Evolutionary conservation across 805 yeast species (phyloP).

Genomic region (Myxozyma lipomycoides): DNA sequence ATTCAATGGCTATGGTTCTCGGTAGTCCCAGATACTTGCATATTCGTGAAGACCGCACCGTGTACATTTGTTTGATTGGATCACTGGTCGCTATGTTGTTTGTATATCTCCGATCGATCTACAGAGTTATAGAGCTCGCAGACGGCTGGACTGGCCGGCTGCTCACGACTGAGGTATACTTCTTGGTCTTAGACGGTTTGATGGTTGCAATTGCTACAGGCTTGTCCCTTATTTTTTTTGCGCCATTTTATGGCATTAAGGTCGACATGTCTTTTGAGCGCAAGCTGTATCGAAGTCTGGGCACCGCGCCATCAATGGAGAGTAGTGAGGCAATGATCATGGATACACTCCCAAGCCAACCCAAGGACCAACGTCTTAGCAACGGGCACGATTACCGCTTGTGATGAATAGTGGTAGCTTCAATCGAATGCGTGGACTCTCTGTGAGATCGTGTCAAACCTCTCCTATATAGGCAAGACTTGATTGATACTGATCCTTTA

Average conservation of each 20-base stretch:
- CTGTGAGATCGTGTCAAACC: too few relatives aligned
- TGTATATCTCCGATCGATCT: conserved; percentile 61
- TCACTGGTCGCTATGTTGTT: conserved; percentile 34
- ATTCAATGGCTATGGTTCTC: background rate
- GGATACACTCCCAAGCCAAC: too few relatives aligned
- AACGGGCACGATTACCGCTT: too few relatives aligned
- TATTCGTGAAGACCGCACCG: conserved; percentile 5
- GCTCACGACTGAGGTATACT: conserved; percentile 52
- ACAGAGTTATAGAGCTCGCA: conserved; percentile 61
- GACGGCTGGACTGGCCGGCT: conserved; percentile 62
- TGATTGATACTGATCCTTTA: too few relatives aligned
- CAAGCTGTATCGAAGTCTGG: too few relatives aligned
- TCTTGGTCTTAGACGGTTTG: conserved; percentile 52
- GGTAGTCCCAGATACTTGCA: conserved; percentile 7
- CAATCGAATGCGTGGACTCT: too few relatives aligned
- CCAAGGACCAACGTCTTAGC: too few relatives aligned
- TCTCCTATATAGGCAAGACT: too few relatives aligned
- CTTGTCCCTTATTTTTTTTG: conserved; percentile 8
- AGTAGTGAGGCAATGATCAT: too few relatives aligned
- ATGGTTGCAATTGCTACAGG: conserved; percentile 47
- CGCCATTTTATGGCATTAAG: conserved; percentile 9
- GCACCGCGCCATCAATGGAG: too few relatives aligned
- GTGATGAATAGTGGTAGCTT: too few relatives aligned
- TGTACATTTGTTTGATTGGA: conserved; percentile 1
- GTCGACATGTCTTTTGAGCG: too few relatives aligned